Conservation (phyloP, 108 stramenopile species). For the Parietichytrium sp. region DNA sequence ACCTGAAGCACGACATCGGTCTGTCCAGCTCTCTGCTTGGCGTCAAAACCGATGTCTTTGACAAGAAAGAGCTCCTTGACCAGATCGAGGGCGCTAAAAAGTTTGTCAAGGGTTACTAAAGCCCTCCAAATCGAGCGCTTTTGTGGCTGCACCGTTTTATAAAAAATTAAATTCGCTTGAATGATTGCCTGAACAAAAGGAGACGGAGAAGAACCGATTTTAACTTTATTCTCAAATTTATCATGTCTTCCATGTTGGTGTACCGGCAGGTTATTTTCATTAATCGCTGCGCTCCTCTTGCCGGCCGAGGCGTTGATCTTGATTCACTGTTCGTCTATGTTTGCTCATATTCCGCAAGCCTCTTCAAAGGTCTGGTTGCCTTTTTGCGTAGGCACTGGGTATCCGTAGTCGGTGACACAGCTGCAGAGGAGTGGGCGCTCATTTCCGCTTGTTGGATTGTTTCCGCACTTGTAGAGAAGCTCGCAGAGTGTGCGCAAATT, state of each 20-base stretch:
- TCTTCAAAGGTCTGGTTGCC: neutral
- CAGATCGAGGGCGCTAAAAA: conserved; percentile 18
- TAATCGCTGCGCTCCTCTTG: too few species aligned
- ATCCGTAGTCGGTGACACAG: conserved; percentile 53
- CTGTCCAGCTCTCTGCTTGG: neutral
- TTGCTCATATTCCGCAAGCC: neutral
- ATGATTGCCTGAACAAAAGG: too few species aligned
- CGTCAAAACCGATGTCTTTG: neutral
- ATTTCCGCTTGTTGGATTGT: too few species aligned
- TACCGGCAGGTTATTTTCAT: too few species aligned
- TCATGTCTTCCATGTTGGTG: too few species aligned
- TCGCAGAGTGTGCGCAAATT: conserved; percentile 65
- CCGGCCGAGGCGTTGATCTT: too few species aligned
- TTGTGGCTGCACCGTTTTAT: too few species aligned
- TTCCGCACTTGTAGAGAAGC: conserved; percentile 67
- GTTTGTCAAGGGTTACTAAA: conserved; percentile 38
- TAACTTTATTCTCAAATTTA: too few species aligned
- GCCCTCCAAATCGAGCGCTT: too few species aligned
- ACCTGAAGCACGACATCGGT: conserved; percentile 3
- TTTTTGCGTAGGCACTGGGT: conserved; percentile 52
- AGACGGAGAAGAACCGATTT: too few species aligned
- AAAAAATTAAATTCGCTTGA: too few species aligned
- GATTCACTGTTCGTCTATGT: too few species aligned
- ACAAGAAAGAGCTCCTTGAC: conserved; percentile 26
- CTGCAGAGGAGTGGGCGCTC: conserved; percentile 66